These are phyloP conservation scores for Brassica balearica DNA, from an alignment of 441 rosid genomes.

Conservation along the genomic window DNA sequence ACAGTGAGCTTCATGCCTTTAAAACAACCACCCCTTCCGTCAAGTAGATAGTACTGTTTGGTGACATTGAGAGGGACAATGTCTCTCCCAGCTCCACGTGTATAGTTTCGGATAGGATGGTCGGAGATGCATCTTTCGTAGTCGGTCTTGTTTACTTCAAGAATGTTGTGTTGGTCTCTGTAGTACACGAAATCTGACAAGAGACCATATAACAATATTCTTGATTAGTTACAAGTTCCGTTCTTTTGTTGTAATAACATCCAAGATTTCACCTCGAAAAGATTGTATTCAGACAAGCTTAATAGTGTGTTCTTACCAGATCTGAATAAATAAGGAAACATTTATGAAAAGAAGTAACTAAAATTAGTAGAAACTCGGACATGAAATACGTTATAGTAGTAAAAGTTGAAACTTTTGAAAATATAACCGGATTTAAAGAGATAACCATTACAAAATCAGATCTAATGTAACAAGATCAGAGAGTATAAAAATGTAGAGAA, in stretches of 20 bases:
- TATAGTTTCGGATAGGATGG: conserved; percentile 77
- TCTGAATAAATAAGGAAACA: not conserved
- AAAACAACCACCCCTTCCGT: conserved; percentile 86
- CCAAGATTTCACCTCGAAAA: not conserved
- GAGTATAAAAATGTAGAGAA: not conserved
- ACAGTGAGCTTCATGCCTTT: conserved; percentile 80
- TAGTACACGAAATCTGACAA: conserved; percentile 79
- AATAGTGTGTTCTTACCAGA: not conserved
- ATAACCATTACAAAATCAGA: conserved; percentile 24
- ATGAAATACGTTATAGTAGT: not conserved
- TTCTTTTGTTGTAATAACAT: not conserved
- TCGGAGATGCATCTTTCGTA: conserved; percentile 76
- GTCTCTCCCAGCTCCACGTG: conserved; percentile 83
- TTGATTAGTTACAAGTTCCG: conserved; percentile 2
- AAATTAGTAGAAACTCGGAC: not conserved
- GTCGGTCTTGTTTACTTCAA: conserved; percentile 87
- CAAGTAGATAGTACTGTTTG: conserved; percentile 72
- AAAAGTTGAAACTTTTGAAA: not conserved
- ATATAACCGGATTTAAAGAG: not conserved
- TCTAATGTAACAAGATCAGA: conserved; percentile 24
- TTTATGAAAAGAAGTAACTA: not conserved
- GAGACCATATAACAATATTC: conserved; percentile 6
- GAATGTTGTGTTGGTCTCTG: conserved; percentile 80
- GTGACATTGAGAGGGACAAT: conserved; percentile 80
- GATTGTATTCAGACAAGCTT: not conserved